Evolutionary conservation across 495 filamentous ascomycete genomes (phyloP).

Genomic region (Thermochaetoides thermophila): DNA sequence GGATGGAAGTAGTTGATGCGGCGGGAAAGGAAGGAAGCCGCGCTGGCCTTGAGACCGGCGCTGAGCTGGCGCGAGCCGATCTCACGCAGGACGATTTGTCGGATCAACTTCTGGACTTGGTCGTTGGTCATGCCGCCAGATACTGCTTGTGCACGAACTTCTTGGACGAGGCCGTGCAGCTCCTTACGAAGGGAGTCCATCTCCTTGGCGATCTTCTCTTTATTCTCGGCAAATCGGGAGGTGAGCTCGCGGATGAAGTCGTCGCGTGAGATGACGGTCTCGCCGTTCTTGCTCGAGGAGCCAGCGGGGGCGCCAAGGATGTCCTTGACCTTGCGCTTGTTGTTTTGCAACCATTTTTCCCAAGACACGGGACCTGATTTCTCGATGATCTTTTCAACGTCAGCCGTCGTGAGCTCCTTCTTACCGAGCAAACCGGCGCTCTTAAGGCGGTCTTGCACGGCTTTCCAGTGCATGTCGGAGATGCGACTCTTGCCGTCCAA

Average conservation of each 20-base stretch:
- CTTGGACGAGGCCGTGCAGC: constrained; percentile 6
- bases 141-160: constrained; percentile 2
- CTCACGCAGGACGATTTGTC: constrained; percentile 21
- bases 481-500: constrained; percentile 15
- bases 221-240: constrained; percentile 7
- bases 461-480: constrained; percentile 24
- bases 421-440: constrained; percentile 1
- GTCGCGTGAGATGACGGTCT: constrained; percentile 9
- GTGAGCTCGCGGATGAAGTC: constrained; percentile 16
- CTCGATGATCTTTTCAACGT: constrained; percentile 9
- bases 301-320: constrained; percentile 4
- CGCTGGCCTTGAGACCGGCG: constrained; percentile 15
- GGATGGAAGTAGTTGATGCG: constrained; percentile 28
- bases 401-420: constrained; percentile 1
- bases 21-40: constrained; percentile 19
- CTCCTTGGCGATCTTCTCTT: constrained; percentile 10
- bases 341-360: constrained; percentile 23
- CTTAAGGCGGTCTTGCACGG: constrained; percentile 17
- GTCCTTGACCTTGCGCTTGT: constrained; percentile 16
- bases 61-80: constrained; percentile 23
- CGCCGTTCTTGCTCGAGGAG: not conserved
- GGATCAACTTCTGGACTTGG: constrained; percentile 20
- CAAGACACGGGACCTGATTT: constrained; percentile 13
- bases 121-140: constrained; percentile 12
- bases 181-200: constrained; percentile 8